Evolutionary conservation across 768 basidiomycete genomes (phyloP).

Genomic region (Epithele typhae): DNA sequence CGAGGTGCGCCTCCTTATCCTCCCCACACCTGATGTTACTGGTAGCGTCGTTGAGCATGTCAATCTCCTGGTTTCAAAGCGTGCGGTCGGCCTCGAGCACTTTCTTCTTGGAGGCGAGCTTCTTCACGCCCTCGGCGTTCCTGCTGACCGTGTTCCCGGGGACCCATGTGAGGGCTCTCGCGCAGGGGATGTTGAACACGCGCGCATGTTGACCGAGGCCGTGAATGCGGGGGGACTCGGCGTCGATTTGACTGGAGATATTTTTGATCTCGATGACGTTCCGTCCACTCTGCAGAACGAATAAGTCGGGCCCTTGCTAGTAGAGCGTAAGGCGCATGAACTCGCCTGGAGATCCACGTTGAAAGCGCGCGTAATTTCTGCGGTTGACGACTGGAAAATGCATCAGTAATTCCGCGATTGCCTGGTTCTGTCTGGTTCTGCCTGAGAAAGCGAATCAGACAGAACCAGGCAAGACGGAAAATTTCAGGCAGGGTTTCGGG

Average conservation of each 20-base stretch:
- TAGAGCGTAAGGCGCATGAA: too few relatives aligned
- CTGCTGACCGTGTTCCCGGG: constrained; percentile 25
- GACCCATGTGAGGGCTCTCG: constrained; percentile 3
- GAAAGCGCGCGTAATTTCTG: constrained; percentile 53
- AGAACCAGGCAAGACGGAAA: too few relatives aligned
- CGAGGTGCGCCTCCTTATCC: constrained; percentile 19
- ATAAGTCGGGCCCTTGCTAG: neutral
- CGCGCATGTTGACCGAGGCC: constrained; percentile 40
- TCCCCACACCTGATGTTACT: constrained; percentile 40
- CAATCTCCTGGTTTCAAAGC: constrained; percentile 37
- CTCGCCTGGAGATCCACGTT: constrained; percentile 42
- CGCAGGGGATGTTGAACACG: constrained; percentile 53
- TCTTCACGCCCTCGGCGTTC: constrained; percentile 23
- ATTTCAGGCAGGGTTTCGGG: too few relatives aligned
- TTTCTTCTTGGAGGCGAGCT: constrained; percentile 31
- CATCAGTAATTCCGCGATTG: too few relatives aligned
- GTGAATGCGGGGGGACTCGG: constrained; percentile 50
- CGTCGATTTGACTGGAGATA: constrained; percentile 47
- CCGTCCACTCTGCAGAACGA: constrained; percentile 39
- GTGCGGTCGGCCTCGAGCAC: constrained; percentile 35
- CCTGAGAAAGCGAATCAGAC: too few relatives aligned
- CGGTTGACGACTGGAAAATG: constrained; percentile 52
- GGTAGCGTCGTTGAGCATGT: constrained; percentile 40
- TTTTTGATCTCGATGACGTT: constrained; percentile 47
- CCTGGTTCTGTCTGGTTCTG: too few relatives aligned